Evolutionary conservation across 2,329 filamentous ascomycete genomes (phyloP).

Genomic region (Fusarium stilboides): DNA sequence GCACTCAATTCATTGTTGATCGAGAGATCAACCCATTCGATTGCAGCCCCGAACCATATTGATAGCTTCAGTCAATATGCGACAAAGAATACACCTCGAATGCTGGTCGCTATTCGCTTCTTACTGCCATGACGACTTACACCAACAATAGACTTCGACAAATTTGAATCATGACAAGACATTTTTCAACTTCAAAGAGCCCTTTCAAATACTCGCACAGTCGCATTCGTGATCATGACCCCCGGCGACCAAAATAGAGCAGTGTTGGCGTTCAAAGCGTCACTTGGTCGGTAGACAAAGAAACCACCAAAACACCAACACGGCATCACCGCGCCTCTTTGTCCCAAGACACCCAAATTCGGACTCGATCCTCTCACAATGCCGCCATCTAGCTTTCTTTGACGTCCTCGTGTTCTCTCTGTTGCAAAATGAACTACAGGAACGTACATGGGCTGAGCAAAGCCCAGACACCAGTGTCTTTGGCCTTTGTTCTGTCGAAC

Average conservation of each 20-base stretch:
- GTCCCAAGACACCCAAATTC: slow-evolving; percentile 23
- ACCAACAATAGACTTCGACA: slow-evolving; percentile 35
- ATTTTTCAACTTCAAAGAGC: slow-evolving; percentile 33
- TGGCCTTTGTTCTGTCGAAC: slow-evolving; percentile 41
- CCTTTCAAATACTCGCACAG: slow-evolving; percentile 11
- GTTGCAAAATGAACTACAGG: slow-evolving; percentile 9
- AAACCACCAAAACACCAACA: slow-evolving; percentile 19
- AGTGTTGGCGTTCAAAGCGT: neutral
- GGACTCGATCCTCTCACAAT: slow-evolving; percentile 34
- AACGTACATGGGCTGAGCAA: neutral
- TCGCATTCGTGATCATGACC: neutral
- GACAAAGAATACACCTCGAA: slow-evolving; percentile 32
- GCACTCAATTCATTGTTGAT: slow-evolving; percentile 23
- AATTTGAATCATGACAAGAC: slow-evolving; percentile 18
- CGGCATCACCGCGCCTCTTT: slow-evolving; percentile 30
- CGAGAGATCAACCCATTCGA: neutral
- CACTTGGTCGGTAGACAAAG: slow-evolving; percentile 39
- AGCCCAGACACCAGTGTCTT: neutral
- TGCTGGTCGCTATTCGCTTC: neutral
- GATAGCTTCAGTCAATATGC: slow-evolving; percentile 6
- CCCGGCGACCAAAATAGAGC: slow-evolving; percentile 28
- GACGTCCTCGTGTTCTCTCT: slow-evolving; percentile 1
- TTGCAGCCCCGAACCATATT: neutral
- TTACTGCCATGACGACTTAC: slow-evolving; percentile 24
- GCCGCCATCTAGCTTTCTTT: slow-evolving; percentile 17